Evolutionary conservation across 306 rosid species (phyloP).

Genomic region (Cicer bijugum): DNA sequence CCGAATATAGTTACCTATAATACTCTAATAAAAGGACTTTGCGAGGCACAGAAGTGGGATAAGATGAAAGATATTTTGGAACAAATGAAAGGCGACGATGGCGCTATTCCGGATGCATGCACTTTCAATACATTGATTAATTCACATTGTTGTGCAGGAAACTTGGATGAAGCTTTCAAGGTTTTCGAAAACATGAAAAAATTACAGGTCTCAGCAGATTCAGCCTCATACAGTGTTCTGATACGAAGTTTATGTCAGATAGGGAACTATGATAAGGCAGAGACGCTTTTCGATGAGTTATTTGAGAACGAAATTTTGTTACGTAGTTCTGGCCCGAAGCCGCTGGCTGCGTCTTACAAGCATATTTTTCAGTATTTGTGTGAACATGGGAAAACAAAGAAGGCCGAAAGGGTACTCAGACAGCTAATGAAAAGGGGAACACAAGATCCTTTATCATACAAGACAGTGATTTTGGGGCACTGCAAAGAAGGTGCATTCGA

Average conservation of each 20-base stretch:
- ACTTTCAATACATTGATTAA: conserved; percentile 78
- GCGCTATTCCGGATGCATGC: conserved; percentile 66
- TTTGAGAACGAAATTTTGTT: conserved; percentile 62
- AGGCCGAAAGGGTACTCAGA: conserved; percentile 75
- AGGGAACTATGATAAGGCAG: conserved; percentile 62
- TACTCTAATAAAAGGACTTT: conserved; percentile 76
- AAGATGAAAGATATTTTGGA: conserved; percentile 65
- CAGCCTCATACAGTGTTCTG: conserved; percentile 79
- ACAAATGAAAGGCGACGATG: conserved; percentile 47
- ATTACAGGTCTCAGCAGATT: conserved; percentile 62
- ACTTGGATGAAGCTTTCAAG: conserved; percentile 67
- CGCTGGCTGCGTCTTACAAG: conserved; percentile 78
- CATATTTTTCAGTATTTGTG: conserved; percentile 71
- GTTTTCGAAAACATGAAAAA: conserved; percentile 67
- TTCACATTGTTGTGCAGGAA: conserved; percentile 65
- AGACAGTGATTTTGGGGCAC: conserved; percentile 79
- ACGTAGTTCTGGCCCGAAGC: conserved; percentile 62
- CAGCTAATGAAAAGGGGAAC: conserved; percentile 89
- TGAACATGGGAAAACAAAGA: conserved; percentile 67
- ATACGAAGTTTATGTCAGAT: conserved; percentile 65
- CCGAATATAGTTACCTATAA: conserved; percentile 70
- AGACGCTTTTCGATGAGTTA: conserved; percentile 71
- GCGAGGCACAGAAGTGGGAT: conserved; percentile 65
- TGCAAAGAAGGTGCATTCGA: conserved; percentile 74
- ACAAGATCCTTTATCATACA: conserved; percentile 74